Evolutionary conservation across 352 stramenopile species (phyloP).

Genomic region (Pythium dissimile): DNA sequence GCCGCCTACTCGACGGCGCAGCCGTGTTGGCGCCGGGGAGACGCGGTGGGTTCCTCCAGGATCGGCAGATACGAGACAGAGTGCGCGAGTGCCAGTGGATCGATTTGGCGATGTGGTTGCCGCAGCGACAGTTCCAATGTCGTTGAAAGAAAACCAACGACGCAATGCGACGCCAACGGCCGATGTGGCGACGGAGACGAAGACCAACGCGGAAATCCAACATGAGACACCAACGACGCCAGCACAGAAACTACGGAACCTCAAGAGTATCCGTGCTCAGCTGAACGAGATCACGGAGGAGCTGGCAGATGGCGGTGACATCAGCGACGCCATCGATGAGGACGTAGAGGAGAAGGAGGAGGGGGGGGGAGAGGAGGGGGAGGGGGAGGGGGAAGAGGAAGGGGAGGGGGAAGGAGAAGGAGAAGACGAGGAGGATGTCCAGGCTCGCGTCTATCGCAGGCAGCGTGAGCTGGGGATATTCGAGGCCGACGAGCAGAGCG

Average conservation of each 20-base stretch:
- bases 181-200: not conserved
- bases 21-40: not conserved
- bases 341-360: not conserved
- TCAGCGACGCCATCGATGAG: not conserved
- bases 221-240: not conserved
- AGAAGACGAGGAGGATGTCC: no score
- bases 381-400: no score
- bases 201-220: not conserved
- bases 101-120: constrained; percentile 48
- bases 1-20: not conserved
- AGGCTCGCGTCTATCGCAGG: no score
- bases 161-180: not conserved
- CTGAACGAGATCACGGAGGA: constrained; percentile 10
- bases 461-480: no score
- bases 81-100: constrained; percentile 12
- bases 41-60: not conserved
- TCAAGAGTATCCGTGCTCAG: constrained; percentile 5
- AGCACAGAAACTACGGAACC: constrained; percentile 1
- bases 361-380: not conserved
- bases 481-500: not conserved
- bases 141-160: constrained; percentile 8
- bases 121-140: not conserved
- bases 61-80: not conserved
- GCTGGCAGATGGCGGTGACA: not conserved
- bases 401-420: no score